Evolutionary conservation across 306 rosid species (phyloP).

Genomic region (Parietaria judaica): DNA sequence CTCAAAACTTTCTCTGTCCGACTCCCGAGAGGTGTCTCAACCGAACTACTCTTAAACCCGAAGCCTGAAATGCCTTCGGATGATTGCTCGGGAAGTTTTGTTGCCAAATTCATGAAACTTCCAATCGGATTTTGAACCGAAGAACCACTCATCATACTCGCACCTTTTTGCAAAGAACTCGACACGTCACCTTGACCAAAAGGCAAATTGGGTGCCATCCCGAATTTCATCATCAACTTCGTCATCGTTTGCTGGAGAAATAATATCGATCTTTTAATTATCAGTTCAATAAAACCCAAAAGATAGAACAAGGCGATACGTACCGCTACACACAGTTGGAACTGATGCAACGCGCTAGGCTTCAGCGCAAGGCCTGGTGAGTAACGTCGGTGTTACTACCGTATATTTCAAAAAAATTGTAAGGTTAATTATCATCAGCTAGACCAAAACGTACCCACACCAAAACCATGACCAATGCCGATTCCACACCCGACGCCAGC

Average conservation of each 20-base stretch:
- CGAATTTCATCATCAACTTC: constrained; percentile 65
- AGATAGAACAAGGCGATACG: constrained; percentile 29
- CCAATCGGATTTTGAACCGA: constrained; percentile 35
- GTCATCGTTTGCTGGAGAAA: constrained; percentile 53
- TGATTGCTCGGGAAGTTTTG: constrained; percentile 31
- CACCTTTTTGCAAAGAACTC: constrained; percentile 45
- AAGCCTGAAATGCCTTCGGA: constrained; percentile 39
- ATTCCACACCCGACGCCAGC: constrained; percentile 91
- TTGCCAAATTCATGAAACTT: constrained; percentile 38
- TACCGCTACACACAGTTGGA: constrained; percentile 58
- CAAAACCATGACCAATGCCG: constrained; percentile 98
- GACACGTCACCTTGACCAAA: constrained; percentile 49
- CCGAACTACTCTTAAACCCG: constrained; percentile 28
- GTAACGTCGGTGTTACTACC: background rate
- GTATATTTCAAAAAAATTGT: constrained; percentile 1
- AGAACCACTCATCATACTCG: constrained; percentile 24
- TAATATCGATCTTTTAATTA: constrained; percentile 6
- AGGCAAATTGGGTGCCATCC: constrained; percentile 41
- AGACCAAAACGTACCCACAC: constrained; percentile 60
- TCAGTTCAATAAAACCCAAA: constrained; percentile 16
- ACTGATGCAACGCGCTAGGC: constrained; percentile 64
- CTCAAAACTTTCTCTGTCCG: constrained; percentile 68
- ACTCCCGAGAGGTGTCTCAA: constrained; percentile 41
- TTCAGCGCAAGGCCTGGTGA: constrained; percentile 77
- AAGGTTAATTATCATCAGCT: background rate